Conservation (phyloP, 2,329 filamentous ascomycete genomes). For the Aureobasidium sp. region DNA sequence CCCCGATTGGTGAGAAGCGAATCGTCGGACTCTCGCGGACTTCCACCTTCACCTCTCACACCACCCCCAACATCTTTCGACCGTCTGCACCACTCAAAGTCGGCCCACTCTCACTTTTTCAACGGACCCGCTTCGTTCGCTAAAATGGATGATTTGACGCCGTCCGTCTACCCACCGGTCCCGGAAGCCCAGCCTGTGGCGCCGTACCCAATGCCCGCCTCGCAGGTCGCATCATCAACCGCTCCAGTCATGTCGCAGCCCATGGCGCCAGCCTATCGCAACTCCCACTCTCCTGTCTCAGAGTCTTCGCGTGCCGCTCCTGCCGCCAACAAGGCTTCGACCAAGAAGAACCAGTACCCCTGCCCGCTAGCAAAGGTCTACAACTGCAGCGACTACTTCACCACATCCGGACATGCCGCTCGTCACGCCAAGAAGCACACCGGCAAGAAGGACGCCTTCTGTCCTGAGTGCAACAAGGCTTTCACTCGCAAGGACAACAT, state of each 20-base stretch:
- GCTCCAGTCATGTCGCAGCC: constrained; percentile 6
- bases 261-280: constrained; percentile 18
- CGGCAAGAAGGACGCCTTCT: constrained; percentile 67
- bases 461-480: constrained; percentile 64
- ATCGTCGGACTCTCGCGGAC: constrained; percentile 36
- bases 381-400: constrained; percentile 71
- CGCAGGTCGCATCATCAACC: constrained; percentile 13
- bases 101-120: constrained; percentile 15
- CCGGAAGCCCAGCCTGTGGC: constrained; percentile 24
- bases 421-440: constrained; percentile 80
- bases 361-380: constrained; percentile 65
- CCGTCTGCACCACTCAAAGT: constrained; percentile 16
- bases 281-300: constrained; percentile 45
- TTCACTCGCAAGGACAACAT: constrained; percentile 81
- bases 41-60: constrained; percentile 39
- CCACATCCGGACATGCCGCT: constrained; percentile 76
- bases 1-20: constrained; percentile 38
- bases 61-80: constrained; percentile 31
- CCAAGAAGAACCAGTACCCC: constrained; percentile 61
- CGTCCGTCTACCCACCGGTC: constrained; percentile 26
- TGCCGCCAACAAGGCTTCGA: constrained; percentile 33
- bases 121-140: constrained; percentile 15
- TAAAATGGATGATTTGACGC: constrained; percentile 28
- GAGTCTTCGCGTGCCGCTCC: constrained; percentile 30
- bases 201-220: constrained; percentile 24